Evolutionary conservation across 352 stramenopile genomes (phyloP), one percentile per base, ranked within the genome.

Genomic region (Pythium brassicae): DNA sequence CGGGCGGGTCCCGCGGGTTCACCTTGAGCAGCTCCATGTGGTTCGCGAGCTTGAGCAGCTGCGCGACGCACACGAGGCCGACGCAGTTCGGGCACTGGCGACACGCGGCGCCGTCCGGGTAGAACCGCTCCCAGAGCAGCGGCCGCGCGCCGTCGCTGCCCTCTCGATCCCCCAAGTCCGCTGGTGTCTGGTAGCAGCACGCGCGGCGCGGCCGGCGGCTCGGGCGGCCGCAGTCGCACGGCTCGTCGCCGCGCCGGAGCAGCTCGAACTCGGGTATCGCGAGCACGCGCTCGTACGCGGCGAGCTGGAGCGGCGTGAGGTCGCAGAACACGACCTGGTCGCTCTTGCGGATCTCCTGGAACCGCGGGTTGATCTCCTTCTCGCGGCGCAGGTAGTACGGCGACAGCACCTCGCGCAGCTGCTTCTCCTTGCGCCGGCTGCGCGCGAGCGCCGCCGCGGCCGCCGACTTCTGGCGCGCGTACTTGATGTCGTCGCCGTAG

Each of bases 311-410:
- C 17, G 77, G 72, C 9, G 80, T 89, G 27, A 93, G 77, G 29
- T 89, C 78, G 27, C 83, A 93, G 37, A 91, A 87, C 2, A 93
- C 81, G 17, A 93, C 78, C 72, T 90, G 77, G 29, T 93, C 83
- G 52, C 55, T 69, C 53, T 93, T 93, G 11, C 78, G 82, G 29
- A 93, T 73, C 44, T 77, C 69, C 61, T 87, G 71, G 44, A 93
- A 88, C 5, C 65, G 66, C 7, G 69, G 78, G 43, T 92, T 89
- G 23, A 90, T 77, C 19, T 82, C 67, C 58, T 90, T 92, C 23
- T 92, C 80, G 52, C 79, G 74, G 8, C 76, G 72, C 9, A 92
- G 53, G 46, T 92, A 92, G 50, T 87, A 86, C 9, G 83, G 76
- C 12, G 66, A 53, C 7, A 92, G 63, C 39, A 81, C 68, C 23